A percentile compares a stretch with the other conserved stretches of the same genome.
Evolutionary conservation across 345 rosid genomes (phyloP).

Genomic region (Citrus trifoliata): DNA sequence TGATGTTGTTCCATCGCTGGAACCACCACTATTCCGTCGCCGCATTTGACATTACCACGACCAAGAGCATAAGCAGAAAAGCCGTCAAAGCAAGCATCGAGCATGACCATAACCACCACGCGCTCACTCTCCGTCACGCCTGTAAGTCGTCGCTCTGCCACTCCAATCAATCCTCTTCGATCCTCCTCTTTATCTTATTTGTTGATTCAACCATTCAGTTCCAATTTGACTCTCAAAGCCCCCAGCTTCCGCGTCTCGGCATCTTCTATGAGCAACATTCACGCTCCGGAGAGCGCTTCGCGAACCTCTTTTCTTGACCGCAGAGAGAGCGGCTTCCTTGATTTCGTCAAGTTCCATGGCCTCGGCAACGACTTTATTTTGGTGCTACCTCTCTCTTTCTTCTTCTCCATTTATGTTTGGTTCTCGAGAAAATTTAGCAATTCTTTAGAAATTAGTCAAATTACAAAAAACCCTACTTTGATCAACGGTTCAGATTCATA

Average conservation of each 20-base stretch:
- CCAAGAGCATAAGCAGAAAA: too few relatives aligned
- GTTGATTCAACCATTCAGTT: conserved; percentile 15
- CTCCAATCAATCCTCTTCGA: conserved; percentile 11
- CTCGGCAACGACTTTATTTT: conserved; percentile 95
- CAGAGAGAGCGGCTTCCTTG: conserved; percentile 58
- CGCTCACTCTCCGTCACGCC: conserved; percentile 31
- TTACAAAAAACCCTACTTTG: too few relatives aligned
- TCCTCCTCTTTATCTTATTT: conserved; percentile 10
- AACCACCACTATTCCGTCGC: too few relatives aligned
- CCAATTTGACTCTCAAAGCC: conserved; percentile 18
- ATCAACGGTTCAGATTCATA: too few relatives aligned
- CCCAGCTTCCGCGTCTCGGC: conserved; percentile 30
- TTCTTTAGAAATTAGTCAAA: neutral
- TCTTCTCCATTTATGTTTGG: neutral
- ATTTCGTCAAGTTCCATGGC: conserved; percentile 91
- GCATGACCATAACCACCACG: conserved; percentile 55
- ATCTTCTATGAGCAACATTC: conserved; percentile 41
- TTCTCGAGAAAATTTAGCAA: neutral
- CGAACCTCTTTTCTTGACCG: conserved; percentile 42
- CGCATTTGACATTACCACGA: too few relatives aligned
- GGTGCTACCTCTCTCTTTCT: conserved; percentile 32
- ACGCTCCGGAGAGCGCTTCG: conserved; percentile 32
- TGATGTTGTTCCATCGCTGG: too few relatives aligned
- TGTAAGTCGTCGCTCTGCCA: conserved; percentile 19
- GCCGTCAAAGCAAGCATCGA: neutral